phyloP scores from a whole-genome alignment of 257 asterid species.

The Agastache rugosa region DNA sequence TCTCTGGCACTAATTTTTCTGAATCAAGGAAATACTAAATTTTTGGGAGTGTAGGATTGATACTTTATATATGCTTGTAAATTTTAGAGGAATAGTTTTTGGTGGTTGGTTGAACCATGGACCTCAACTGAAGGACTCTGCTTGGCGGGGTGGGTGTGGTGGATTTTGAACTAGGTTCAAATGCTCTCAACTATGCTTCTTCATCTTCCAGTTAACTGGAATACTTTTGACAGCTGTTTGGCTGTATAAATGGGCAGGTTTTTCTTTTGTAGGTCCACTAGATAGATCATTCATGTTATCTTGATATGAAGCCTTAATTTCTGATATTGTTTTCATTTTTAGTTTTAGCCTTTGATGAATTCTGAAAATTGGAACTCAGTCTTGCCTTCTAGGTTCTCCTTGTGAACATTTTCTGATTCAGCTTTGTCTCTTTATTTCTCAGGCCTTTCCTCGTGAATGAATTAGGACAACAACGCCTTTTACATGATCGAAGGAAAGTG shows the following conservation, averaged over 20 bases:
- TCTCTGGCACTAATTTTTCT: neutral
- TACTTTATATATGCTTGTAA: neutral
- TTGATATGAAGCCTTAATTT: constrained; percentile 12
- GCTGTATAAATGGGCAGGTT: constrained; percentile 22
- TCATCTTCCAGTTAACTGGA: constrained; percentile 22
- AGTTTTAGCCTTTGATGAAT: constrained; percentile 12
- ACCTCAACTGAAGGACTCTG: constrained; percentile 18
- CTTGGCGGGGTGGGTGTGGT: constrained; percentile 7
- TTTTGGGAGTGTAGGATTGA: neutral
- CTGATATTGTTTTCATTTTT: constrained; percentile 23
- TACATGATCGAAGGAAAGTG: constrained; percentile 96
- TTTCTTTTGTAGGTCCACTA: constrained; percentile 19
- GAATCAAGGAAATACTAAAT: neutral
- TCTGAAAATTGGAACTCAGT: constrained; percentile 7
- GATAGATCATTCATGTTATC: constrained; percentile 24
- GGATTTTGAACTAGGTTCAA: constrained; percentile 16
- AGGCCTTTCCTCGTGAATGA: constrained; percentile 98
- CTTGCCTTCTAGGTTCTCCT: constrained; percentile 12
- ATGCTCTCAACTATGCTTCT: neutral
- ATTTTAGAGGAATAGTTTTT: neutral
- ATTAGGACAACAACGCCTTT: constrained; percentile 89
- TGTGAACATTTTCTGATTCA: constrained; percentile 29
- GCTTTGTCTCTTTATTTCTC: constrained; percentile 32
- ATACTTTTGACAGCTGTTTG: constrained; percentile 17
- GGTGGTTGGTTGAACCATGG: neutral